Percentiles rank a stretch among this genome's conserved stretches.
Evolutionary conservation across 2,329 filamentous ascomycete species (phyloP).

Genomic region (Orbilia quercus): DNA sequence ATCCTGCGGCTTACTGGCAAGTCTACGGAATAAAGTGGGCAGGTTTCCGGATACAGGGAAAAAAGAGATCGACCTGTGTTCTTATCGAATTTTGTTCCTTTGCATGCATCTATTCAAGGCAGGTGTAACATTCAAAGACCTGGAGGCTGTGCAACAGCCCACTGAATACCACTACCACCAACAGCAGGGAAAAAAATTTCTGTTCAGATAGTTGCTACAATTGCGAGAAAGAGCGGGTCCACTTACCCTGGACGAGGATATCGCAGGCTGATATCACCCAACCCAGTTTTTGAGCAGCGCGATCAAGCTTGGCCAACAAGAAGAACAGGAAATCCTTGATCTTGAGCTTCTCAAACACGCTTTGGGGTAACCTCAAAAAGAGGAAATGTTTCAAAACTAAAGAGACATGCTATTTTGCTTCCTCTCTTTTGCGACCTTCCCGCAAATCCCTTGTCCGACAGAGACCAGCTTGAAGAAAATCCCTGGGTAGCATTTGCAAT

Average conservation of each 20-base stretch:
- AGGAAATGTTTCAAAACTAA: conserved; percentile 32
- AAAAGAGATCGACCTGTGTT: conserved; percentile 44
- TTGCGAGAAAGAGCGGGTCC: conserved; percentile 45
- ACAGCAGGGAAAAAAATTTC: conserved; percentile 16
- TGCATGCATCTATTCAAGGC: conserved; percentile 42
- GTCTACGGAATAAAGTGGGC: conserved; percentile 44
- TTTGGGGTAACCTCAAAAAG: conserved; percentile 26
- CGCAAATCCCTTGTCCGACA: conserved; percentile 25
- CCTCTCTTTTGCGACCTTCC: conserved; percentile 19
- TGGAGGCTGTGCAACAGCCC: conserved; percentile 49
- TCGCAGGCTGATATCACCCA: conserved; percentile 47
- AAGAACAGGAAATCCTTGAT: conserved; percentile 27
- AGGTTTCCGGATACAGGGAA: conserved; percentile 52
- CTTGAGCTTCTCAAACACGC: conserved; percentile 19
- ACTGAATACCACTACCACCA: conserved; percentile 25
- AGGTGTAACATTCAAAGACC: conserved; percentile 48
- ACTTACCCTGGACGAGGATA: conserved; percentile 34
- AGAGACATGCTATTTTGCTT: conserved; percentile 11
- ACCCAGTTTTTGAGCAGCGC: conserved; percentile 24
- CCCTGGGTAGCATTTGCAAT: conserved; percentile 16
- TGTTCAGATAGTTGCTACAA: conserved; percentile 31
- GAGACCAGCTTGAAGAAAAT: conserved; percentile 3
- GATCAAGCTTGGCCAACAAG: conserved; percentile 20
- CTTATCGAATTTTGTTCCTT: conserved; percentile 36
- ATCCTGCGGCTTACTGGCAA: conserved; percentile 50